These are phyloP conservation scores for Fistulifera solaris DNA, from an alignment of 108 stramenopile genomes.

Conservation along the genomic window DNA sequence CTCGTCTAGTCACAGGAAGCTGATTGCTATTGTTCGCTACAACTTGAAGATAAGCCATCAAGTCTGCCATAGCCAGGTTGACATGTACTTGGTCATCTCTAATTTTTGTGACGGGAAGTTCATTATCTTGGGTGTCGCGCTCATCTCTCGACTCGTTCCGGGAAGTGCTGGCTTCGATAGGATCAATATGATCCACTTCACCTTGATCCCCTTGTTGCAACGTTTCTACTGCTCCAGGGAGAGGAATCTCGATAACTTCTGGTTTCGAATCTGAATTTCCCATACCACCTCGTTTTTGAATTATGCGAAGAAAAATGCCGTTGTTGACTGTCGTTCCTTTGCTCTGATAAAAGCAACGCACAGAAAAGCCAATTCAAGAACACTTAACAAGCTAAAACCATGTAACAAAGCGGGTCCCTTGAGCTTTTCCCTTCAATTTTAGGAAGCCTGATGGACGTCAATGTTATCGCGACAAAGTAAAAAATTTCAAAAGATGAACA, in stretches of 20 bases:
- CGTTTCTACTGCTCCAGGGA: neutral
- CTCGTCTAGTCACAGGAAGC: constrained; percentile 69
- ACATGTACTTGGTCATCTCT: constrained; percentile 51
- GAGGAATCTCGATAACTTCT: neutral
- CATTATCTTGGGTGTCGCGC: neutral
- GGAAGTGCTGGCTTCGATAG: neutral
- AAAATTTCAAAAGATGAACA: too few species aligned
- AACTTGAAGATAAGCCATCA: constrained; percentile 81
- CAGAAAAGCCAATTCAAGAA: too few species aligned
- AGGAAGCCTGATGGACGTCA: too few species aligned
- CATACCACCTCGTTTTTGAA: neutral
- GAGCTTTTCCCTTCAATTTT: too few species aligned
- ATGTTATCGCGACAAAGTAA: too few species aligned
- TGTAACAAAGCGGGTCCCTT: too few species aligned
- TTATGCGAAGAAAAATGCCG: too few species aligned
- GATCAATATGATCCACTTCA: neutral
- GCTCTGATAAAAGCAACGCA: too few species aligned
- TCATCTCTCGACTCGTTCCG: neutral
- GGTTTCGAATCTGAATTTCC: constrained; percentile 12
- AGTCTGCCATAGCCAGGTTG: constrained; percentile 73
- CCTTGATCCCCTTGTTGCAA: neutral
- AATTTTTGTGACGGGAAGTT: constrained; percentile 2
- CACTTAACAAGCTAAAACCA: too few species aligned
- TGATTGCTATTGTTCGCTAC: constrained; percentile 78
- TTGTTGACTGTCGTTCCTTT: too few species aligned